Conservation (phyloP, 2,329 filamentous ascomycete species). For the Pyrenophora graminea region DNA sequence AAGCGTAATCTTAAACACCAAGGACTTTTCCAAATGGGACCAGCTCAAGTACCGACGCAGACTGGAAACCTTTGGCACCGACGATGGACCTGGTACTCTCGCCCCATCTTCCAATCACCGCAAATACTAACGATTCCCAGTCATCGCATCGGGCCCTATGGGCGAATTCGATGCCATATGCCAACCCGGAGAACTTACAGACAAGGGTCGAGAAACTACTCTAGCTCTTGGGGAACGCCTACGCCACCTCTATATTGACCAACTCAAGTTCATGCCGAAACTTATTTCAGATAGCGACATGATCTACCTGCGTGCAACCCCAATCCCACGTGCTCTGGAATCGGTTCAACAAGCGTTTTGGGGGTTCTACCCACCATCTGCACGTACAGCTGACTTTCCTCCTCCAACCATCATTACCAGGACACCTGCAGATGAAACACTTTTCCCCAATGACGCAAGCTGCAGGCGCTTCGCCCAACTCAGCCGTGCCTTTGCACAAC, state of each 20-base stretch:
- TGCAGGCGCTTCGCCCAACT: conserved; percentile 56
- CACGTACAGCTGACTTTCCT: conserved; percentile 49
- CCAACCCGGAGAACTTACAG: conserved; percentile 56
- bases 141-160: conserved; percentile 68
- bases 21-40: conserved; percentile 60
- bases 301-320: conserved; percentile 54
- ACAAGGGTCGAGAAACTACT: conserved; percentile 56
- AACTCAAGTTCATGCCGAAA: conserved; percentile 54
- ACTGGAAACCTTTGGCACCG: conserved; percentile 77
- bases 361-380: conserved; percentile 53
- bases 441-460: conserved; percentile 56
- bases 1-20: conserved; percentile 61
- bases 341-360: conserved; percentile 56
- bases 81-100: conserved; percentile 57
- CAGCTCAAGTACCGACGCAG: conserved; percentile 68
- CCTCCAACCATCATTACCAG: conserved; percentile 52
- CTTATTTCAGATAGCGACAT: conserved; percentile 49
- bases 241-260: conserved; percentile 55
- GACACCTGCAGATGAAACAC: conserved; percentile 53
- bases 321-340: conserved; percentile 56
- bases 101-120: no score
- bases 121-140: conserved; percentile 23
- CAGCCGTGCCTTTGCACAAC: conserved; percentile 53
- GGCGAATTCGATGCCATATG: conserved; percentile 78
- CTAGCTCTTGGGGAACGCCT: conserved; percentile 54